Evolutionary conservation across 495 filamentous ascomycete genomes (phyloP), one percentile per base, ranked within the genome.

Genomic region (Diplogelasinospora grovesii): DNA sequence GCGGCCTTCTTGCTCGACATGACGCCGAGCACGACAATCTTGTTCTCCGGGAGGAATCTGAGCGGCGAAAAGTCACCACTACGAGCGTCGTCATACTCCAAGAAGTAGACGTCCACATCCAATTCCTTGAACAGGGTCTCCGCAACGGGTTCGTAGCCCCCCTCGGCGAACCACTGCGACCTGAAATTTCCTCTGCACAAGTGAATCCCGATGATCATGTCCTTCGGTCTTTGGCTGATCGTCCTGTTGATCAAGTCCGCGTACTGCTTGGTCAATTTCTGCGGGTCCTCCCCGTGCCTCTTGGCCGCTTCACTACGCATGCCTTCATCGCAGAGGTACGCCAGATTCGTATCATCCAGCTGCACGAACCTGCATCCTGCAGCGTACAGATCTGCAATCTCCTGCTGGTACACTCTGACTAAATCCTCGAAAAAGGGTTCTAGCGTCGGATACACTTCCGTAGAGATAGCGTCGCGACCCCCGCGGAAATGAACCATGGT

Each of bases 401-500:
- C 78, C 20, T 64, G 67, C 56, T 74, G 75, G 50, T 79, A 83
- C 29, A 71, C 78, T 48, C 65, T 61, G 20, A 75, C 77, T 10
- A 83, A 66, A 46, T 79, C 78, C 14, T 64, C 65, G 50, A 83
- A 81, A 53, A 81, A 82, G 43, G 71, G 69, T 8, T 71, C 70
- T 36, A 82, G 72, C 4, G 60, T 71, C 25, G 65, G 63, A 44
- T 83, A 83, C 8, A 74, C 78, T 21, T 58, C 71, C 52, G 41
- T 66, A 52, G 42, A 66, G 59, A 68, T 81, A 68, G 49, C 70
- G 18, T 79, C 77, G 37, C 79, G 66, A 30, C 66, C 73, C 47
- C 79, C 78, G 29, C 78, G 69, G 64, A 83, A 72, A 56, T 83
- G 78, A 46, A 80, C 75, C 78, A 78, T 82, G n/a, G 74, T 73